Evolutionary conservation across 2,329 filamentous ascomycete species (phyloP).

Genomic region (Colletotrichum nymphaeae): DNA sequence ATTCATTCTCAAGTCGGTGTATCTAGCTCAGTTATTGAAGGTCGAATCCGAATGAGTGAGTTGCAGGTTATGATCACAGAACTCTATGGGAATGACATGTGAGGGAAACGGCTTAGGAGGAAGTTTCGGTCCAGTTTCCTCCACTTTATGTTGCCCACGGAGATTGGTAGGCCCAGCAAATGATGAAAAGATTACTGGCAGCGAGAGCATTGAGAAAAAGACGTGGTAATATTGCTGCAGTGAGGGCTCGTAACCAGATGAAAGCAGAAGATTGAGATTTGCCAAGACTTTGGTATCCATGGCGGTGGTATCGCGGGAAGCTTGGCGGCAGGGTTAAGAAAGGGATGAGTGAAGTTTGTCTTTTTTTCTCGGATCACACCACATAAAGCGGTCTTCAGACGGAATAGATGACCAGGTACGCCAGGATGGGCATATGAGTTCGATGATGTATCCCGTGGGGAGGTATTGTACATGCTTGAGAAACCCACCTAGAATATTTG

Average conservation of each 20-base stretch:
- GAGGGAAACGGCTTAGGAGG: too few relatives aligned
- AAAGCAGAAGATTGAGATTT: neutral
- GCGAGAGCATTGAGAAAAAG: neutral
- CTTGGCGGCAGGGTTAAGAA: constrained; percentile 23
- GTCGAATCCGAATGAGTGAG: too few relatives aligned
- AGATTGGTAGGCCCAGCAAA: neutral
- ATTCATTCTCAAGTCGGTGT: too few relatives aligned
- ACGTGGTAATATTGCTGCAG: neutral
- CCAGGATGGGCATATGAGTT: too few relatives aligned
- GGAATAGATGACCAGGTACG: too few relatives aligned
- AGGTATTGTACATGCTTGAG: too few relatives aligned
- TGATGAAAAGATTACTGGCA: neutral
- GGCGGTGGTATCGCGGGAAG: neutral
- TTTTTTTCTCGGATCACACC: neutral
- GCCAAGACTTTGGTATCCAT: constrained; percentile 21
- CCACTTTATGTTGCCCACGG: neutral
- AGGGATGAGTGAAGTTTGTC: neutral
- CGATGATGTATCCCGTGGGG: too few relatives aligned
- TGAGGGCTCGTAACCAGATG: neutral
- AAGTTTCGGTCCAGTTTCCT: too few relatives aligned
- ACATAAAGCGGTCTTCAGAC: too few relatives aligned
- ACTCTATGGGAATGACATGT: too few relatives aligned
- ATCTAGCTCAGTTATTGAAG: too few relatives aligned
- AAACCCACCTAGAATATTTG: neutral
- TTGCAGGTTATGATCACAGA: too few relatives aligned